A percentile compares a stretch with the other conserved stretches of the same genome.
These are phyloP conservation scores for Trifolium pratense DNA, from an alignment of 306 rosid species.

Conservation along the genomic window DNA sequence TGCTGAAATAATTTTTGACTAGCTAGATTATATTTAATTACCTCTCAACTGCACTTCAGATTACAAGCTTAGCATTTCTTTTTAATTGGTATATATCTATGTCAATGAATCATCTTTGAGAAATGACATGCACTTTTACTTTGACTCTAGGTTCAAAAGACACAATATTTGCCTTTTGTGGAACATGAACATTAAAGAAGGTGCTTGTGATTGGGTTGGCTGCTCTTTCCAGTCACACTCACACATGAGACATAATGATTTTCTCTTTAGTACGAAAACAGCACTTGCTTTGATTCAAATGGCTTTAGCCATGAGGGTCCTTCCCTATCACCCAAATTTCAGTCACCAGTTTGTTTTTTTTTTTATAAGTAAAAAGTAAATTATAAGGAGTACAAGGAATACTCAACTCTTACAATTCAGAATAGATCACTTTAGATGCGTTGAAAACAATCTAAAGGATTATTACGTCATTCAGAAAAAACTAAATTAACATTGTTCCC, in stretches of 20 bases:
- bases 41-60: no score
- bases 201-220: constrained; percentile 39
- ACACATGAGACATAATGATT: constrained; percentile 43
- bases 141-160: constrained; percentile 47
- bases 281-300: constrained; percentile 35
- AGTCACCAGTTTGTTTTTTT: no score
- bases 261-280: constrained; percentile 41
- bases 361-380: no score
- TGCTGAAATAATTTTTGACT: no score
- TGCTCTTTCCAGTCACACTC: constrained; percentile 50
- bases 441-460: no score
- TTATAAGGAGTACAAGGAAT: no score
- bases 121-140: constrained; percentile 48
- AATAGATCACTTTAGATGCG: no score
- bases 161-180: constrained; percentile 44
- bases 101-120: constrained; percentile 41
- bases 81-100: background rate
- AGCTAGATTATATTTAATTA: no score
- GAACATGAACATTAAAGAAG: constrained; percentile 48
- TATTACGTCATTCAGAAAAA: no score
- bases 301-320: constrained; percentile 27
- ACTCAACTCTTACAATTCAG: no score
- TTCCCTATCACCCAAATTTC: constrained; percentile 12
- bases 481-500: no score
- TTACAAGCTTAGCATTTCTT: no score